These are phyloP conservation scores for Fusarium setosum DNA, from an alignment of 2,329 filamentous ascomycete species.

Conservation along the genomic window DNA sequence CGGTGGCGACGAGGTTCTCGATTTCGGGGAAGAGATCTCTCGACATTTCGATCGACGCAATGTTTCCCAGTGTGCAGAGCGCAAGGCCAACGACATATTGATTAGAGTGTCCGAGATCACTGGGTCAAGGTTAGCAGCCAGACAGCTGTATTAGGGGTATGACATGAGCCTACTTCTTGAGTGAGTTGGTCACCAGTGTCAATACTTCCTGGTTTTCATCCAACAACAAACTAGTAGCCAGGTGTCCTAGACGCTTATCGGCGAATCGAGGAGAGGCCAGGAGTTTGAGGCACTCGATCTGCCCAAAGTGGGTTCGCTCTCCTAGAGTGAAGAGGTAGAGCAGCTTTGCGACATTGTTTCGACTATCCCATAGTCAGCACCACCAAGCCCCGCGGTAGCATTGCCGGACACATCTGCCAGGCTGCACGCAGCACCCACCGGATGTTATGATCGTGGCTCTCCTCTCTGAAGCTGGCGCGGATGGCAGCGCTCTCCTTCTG, in stretches of 20 bases:
- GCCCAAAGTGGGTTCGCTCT: constrained; percentile 97
- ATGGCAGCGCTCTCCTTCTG: constrained; percentile 99
- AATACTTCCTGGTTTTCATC: constrained; percentile 99
- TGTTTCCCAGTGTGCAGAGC: constrained; percentile 96
- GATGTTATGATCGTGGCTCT: constrained; percentile 90
- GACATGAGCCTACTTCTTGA: constrained; percentile 81
- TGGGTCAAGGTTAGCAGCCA: constrained; percentile 51
- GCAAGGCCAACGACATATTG: constrained; percentile 98
- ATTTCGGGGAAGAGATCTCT: constrained; percentile 97
- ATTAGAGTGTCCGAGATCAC: constrained; percentile 96
- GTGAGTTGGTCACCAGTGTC: constrained; percentile 95
- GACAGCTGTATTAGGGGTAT: background rate
- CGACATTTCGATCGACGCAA: constrained; percentile 98
- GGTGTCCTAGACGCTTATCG: constrained; percentile 94
- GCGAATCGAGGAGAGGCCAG: constrained; percentile 96
- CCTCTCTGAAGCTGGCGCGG: constrained; percentile 95
- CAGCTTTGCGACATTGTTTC: constrained; percentile 98
- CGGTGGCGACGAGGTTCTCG: constrained; percentile 88
- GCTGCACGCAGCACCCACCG: constrained; percentile 68
- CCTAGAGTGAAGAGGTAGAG: constrained; percentile 98
- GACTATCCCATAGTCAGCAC: constrained; percentile 62
- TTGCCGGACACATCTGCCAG: background rate
- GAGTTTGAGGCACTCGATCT: constrained; percentile 99
- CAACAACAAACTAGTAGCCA: constrained; percentile 94
- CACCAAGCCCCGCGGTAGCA: background rate